Evolutionary conservation across 768 basidiomycete species (phyloP).

Genomic region (Mycena rebaudengoi): DNA sequence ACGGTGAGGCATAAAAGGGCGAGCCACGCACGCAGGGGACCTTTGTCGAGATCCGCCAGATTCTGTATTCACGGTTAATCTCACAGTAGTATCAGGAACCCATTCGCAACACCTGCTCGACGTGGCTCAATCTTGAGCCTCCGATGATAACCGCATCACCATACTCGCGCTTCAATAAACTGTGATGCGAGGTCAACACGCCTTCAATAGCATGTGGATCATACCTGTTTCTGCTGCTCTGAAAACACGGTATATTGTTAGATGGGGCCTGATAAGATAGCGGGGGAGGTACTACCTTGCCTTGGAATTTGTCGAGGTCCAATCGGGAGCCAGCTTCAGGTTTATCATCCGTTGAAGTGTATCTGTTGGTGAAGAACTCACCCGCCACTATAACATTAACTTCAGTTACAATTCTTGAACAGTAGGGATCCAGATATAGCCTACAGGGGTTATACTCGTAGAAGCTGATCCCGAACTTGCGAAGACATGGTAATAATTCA

Average conservation of each 20-base stretch:
- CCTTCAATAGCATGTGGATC: too few relatives aligned
- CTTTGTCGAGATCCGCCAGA: slow-evolving; percentile 36
- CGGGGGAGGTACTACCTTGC: too few relatives aligned
- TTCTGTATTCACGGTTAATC: slow-evolving; percentile 22
- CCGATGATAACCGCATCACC: slow-evolving; percentile 53
- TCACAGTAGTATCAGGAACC: not conserved
- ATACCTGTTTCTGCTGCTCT: too few relatives aligned
- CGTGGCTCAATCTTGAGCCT: slow-evolving; percentile 49
- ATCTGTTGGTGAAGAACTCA: slow-evolving; percentile 48
- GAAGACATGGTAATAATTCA: slow-evolving; percentile 41
- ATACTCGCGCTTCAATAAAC: slow-evolving; percentile 43
- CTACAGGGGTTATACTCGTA: slow-evolving; percentile 53
- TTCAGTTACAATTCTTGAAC: too few relatives aligned
- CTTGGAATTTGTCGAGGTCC: slow-evolving; percentile 45
- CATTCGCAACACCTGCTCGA: too few relatives aligned
- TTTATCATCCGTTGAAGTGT: slow-evolving; percentile 29
- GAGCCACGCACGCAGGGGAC: slow-evolving; percentile 28
- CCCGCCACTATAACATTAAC: too few relatives aligned
- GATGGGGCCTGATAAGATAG: too few relatives aligned
- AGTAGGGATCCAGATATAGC: too few relatives aligned
- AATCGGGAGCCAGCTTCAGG: slow-evolving; percentile 48
- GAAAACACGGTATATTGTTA: too few relatives aligned
- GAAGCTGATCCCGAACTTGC: slow-evolving; percentile 52
- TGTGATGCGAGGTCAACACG: slow-evolving; percentile 61
- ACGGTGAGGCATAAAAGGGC: too few relatives aligned